These are phyloP conservation scores for Microbotryum saponariae DNA, from an alignment of 1,284 basidiomycete species.

Conservation along the genomic window DNA sequence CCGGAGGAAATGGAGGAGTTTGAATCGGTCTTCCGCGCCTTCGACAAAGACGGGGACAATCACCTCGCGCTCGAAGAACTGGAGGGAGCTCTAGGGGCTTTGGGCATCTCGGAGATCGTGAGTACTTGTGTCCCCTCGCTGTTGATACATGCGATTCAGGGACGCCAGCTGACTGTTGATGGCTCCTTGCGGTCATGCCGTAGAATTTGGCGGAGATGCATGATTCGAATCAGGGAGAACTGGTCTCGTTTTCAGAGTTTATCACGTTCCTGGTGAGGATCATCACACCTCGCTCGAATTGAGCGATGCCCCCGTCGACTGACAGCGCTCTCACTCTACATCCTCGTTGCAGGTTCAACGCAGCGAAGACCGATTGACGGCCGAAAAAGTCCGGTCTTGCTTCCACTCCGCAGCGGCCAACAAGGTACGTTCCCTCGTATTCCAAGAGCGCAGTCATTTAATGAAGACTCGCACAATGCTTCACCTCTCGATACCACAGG, in stretches of 20 bases:
- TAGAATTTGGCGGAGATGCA: constrained; percentile 63
- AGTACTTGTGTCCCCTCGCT: neutral
- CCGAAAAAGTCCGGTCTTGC: constrained; percentile 83
- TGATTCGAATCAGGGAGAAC: constrained; percentile 68
- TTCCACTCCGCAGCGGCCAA: constrained; percentile 86
- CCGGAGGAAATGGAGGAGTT: constrained; percentile 96
- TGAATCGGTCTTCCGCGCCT: constrained; percentile 94
- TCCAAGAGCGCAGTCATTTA: neutral
- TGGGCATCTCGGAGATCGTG: constrained; percentile 57
- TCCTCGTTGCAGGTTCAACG: constrained; percentile 65
- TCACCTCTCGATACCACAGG: constrained; percentile 47
- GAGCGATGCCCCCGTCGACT: neutral
- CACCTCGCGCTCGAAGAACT: constrained; percentile 78
- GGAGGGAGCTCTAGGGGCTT: constrained; percentile 82
- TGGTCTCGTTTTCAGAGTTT: constrained; percentile 88
- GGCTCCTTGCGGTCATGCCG: constrained; percentile 50
- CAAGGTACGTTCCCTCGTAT: constrained; percentile 55
- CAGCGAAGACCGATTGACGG: constrained; percentile 87
- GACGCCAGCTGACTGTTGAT: neutral
- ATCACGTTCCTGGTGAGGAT: constrained; percentile 73
- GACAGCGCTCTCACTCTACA: neutral
- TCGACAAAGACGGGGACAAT: constrained; percentile 87
- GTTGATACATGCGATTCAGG: neutral
- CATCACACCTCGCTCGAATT: neutral
- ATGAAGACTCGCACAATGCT: constrained; percentile 7